Percentiles rank a stretch among this genome's conserved stretches.
phyloP scores from a whole-genome alignment of 805 yeast genomes.

The Spathaspora girioi region DNA sequence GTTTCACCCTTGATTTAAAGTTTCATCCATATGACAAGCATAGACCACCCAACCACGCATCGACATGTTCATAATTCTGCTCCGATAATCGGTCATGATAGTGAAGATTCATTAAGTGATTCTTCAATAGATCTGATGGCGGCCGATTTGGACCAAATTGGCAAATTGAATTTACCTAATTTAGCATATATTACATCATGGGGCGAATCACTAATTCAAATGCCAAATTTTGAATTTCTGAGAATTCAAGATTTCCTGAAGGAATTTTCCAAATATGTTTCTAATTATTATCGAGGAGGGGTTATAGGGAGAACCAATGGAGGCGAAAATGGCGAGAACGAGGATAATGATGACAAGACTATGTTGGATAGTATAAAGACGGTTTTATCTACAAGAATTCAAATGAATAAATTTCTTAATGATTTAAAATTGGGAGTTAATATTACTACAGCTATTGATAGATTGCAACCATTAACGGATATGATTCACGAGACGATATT shows the following conservation, averaged over 20 bases:
- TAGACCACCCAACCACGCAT: not conserved
- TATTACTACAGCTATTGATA: slow-evolving; percentile 47
- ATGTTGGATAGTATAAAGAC: slow-evolving; percentile 33
- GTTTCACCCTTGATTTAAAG: not conserved
- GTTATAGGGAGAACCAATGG: too few relatives aligned
- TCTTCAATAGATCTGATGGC: slow-evolving; percentile 33
- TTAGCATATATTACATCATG: slow-evolving; percentile 18
- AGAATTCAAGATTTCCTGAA: slow-evolving; percentile 22
- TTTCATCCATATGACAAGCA: not conserved
- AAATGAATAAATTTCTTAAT: slow-evolving; percentile 36
- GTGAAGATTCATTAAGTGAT: not conserved
- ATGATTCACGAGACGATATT: slow-evolving; percentile 46
- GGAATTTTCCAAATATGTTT: slow-evolving; percentile 28
- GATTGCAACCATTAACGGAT: slow-evolving; percentile 45
- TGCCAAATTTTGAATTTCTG: slow-evolving; percentile 20
- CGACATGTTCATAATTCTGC: not conserved
- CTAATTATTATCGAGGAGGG: slow-evolving; percentile 16
- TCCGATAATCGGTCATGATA: not conserved
- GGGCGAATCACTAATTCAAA: slow-evolving; percentile 19
- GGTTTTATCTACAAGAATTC: slow-evolving; percentile 37
- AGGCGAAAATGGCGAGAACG: slow-evolving; percentile 6
- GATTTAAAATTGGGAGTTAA: slow-evolving; percentile 46
- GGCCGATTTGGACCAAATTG: slow-evolving; percentile 50
- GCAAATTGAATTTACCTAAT: slow-evolving; percentile 33
- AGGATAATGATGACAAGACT: slow-evolving; percentile 13